Conservation (phyloP, 371 early-diverging fungal genomes). For the Dinochytrium kinnereticum region DNA sequence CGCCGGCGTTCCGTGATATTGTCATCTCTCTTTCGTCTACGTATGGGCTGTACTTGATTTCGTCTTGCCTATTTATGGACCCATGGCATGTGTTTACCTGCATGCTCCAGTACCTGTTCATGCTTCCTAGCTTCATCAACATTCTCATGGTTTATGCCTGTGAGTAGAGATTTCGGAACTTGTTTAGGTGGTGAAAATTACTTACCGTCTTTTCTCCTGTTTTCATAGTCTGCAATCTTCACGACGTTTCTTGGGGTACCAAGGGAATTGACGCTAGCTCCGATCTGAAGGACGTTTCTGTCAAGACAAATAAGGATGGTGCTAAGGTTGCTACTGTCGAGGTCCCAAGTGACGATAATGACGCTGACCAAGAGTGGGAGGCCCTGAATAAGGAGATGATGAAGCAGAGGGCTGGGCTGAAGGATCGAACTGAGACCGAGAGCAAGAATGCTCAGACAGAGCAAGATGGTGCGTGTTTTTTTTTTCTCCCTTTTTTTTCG, state of each 20-base stretch:
- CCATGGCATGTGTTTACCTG: constrained; percentile 92
- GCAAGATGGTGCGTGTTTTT: constrained; percentile 61
- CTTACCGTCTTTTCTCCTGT: neutral
- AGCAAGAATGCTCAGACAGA: constrained; percentile 72
- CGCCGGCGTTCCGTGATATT: constrained; percentile 73
- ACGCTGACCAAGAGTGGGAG: constrained; percentile 63
- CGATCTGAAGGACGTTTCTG: constrained; percentile 25
- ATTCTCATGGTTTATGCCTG: constrained; percentile 87
- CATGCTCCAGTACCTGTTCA: constrained; percentile 77
- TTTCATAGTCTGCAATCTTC: constrained; percentile 46
- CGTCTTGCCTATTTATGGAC: constrained; percentile 81
- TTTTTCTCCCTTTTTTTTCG: neutral
- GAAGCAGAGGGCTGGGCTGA: constrained; percentile 63
- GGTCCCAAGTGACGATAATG: constrained; percentile 74
- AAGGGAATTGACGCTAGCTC: constrained; percentile 53
- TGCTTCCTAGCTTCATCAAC: constrained; percentile 72
- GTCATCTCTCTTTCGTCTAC: constrained; percentile 78
- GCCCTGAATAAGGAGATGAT: constrained; percentile 13
- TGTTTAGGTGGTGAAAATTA: neutral
- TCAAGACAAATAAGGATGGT: constrained; percentile 24
- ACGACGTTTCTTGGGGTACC: constrained; percentile 92
- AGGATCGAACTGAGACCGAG: constrained; percentile 39
- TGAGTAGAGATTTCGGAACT: constrained; percentile 50
- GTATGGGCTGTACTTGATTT: constrained; percentile 83
- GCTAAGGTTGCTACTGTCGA: constrained; percentile 51